Base-by-base conservation (phyloP, 2,329 filamentous ascomycete genomes). In the Colletotrichum abscissum region DNA sequence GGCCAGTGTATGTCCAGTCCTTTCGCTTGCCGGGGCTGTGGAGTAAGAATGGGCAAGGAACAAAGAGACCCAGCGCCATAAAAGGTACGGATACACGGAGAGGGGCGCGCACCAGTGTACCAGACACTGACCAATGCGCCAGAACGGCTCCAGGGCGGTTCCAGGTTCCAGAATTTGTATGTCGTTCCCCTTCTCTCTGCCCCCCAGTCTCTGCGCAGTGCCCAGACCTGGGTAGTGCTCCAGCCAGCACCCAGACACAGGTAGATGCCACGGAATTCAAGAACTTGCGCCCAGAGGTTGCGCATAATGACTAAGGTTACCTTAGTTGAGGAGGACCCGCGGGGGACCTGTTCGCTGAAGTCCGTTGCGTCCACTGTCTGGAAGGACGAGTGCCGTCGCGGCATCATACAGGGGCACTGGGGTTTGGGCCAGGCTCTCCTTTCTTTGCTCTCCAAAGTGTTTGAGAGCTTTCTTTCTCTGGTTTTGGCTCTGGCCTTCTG, bases 301-400 rank as follows among this genome's bases (percentile, higher is more conserved):
- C 52, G 69, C 69, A 72, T 63, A 69, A 72, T 72, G 30, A 69
- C 65, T 63, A 63, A 69, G 64, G 54, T 55, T 19, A 69, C 58
- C 57, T 69, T 63, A 63, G 63, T 72, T 42, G 64, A 38, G 42
- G 42, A 56, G 42, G 60, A 28, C 60, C 42, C 42, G 42, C 42
- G 46, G 55, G 56, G 57, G 46, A 33, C 49, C 49, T 57, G 64
- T 63, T 72, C 57, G 69, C 58, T 24, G 38, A 52, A 69, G 52
- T 63, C 64, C 64, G 69, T 67, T 33, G 28, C 11, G 33, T 57
- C 56, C 46, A 22, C 14, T 28, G 30, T 26, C 49, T 26, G 46
- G 6, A 11, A 28, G 46, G 26, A 54, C 26, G 60, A 22, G 30
- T 22, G 28, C n/a, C 33, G 19, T 28, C 19, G 22, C 12, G 30